Evolutionary conservation across 495 filamentous ascomycete species (phyloP), one percentile per base, ranked within the genome.

Genomic region (Aspergillus baeticus): DNA sequence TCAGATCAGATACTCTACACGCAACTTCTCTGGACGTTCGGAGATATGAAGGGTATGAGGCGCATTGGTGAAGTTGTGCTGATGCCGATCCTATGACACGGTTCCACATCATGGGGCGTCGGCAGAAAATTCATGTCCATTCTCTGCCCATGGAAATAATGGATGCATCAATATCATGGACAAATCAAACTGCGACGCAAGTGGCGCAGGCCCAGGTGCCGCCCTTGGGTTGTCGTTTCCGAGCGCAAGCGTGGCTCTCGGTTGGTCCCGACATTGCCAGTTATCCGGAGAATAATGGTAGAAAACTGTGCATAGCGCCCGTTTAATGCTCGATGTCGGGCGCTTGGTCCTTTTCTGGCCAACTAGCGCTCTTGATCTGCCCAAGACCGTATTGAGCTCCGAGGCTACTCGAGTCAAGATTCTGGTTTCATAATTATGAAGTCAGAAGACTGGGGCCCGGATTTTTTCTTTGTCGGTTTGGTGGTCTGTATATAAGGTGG

Each of bases 391-490:
- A n/a, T 42, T 47, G 2, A 55, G 52, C 46, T 47, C 52, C 52
- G 42, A 55, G 39, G 29, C 52, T 54, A 36, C 43, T 47, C 20
- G 14, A 39, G 35, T 52, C 33, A 54, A 54, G 52, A 38, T 46
- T 55, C 20, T 38, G 47, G 47, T 38, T 50, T 33, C 47, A 50
- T 38, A 38, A 50, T 50, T 37, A 50, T 50, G 47, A 50, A 50
- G 47, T 50, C 47, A 50, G 47, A 38, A 38, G 29, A 36, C 26
- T 29, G 26, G 26, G 26, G 8, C n/a, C 26, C 26, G 26, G 26
- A 29, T 29, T 29, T 34, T 49, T 36, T 50, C 37, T 38, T 20
- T 50, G 18, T n/a, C 15, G 10, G 3, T 15, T 26, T 20, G 15
- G 18, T 38, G 21, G n/a, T 26, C 14, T 50, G 36, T 50, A 50